Evolutionary conservation across 805 yeast species (phyloP).

Genomic region (Cyberlindnera sargentensis): DNA sequence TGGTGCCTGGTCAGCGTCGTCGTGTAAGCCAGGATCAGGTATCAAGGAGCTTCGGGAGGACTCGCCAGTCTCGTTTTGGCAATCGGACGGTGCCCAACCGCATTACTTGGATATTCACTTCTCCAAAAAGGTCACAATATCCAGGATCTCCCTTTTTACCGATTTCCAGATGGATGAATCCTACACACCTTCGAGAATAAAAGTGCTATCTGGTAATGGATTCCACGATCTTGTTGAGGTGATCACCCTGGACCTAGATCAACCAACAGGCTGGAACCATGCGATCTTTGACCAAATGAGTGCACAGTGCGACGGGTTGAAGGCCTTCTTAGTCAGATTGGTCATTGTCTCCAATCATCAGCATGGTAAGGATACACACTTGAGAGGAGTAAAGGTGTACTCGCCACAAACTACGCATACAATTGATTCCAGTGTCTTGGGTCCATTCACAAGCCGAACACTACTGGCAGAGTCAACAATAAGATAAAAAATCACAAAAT

Average conservation of each 20-base stretch:
- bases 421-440: conserved; percentile 17
- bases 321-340: conserved; percentile 60
- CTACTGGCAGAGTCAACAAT: conserved; percentile 18
- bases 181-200: conserved; percentile 75
- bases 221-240: conserved; percentile 72
- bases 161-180: conserved; percentile 77
- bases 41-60: conserved; percentile 67
- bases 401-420: conserved; percentile 30
- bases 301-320: conserved; percentile 42
- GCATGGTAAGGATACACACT: conserved; percentile 92
- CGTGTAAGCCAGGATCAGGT: conserved; percentile 67
- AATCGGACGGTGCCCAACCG: conserved; percentile 89
- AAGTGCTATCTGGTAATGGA: conserved; percentile 68
- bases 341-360: conserved; percentile 75
- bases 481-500: conserved; percentile 4
- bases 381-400: conserved; percentile 65
- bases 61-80: conserved; percentile 77
- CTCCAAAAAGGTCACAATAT: conserved; percentile 64
- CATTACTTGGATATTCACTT: conserved; percentile 77
- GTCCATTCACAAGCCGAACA: conserved; percentile 21
- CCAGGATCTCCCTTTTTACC: conserved; percentile 62
- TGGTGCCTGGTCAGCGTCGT: conserved; percentile 82
- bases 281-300: conserved; percentile 36
- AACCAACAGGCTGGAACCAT: conserved; percentile 77
- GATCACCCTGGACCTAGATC: conserved; percentile 45